phyloP scores from a whole-genome alignment of 441 rosid species.

The Melastoma candidum region DNA sequence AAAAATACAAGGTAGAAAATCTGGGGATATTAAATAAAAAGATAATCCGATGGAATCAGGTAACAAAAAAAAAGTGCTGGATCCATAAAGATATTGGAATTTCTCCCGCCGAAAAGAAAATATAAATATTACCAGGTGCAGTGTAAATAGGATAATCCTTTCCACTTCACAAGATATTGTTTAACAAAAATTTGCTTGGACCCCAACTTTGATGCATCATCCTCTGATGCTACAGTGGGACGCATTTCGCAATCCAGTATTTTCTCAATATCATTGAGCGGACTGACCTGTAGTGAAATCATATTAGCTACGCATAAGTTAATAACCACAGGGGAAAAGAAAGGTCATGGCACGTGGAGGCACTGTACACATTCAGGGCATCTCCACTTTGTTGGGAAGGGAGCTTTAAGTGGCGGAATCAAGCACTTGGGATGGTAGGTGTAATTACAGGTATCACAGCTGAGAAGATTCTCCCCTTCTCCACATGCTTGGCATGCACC shows the following conservation, averaged over 20 bases:
- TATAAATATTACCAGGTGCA: constrained; percentile 67
- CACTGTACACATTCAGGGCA: constrained; percentile 98
- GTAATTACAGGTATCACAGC: constrained; percentile 85
- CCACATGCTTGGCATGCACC: constrained; percentile 93
- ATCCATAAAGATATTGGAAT: neutral
- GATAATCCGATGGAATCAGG: constrained; percentile 4
- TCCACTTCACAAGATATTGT: constrained; percentile 99
- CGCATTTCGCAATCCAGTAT: constrained; percentile 91
- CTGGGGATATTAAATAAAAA: constrained; percentile 1
- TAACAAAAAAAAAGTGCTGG: neutral
- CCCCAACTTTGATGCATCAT: constrained; percentile 54
- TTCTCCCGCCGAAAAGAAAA: neutral
- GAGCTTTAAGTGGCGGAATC: constrained; percentile 73
- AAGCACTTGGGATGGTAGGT: constrained; percentile 80
- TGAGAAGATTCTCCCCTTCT: constrained; percentile 53
- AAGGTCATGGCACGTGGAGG: neutral
- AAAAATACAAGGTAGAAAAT: constrained; percentile 7
- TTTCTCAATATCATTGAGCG: constrained; percentile 88
- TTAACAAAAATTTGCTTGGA: constrained; percentile 77
- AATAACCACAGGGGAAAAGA: neutral
- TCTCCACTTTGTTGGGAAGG: constrained; percentile 71
- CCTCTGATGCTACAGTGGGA: constrained; percentile 69
- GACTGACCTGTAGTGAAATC: constrained; percentile 72
- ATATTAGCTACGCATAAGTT: neutral
- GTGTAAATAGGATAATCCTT: constrained; percentile 93